phyloP scores from a whole-genome alignment of 805 yeast genomes.

The Ogataea degrootiae region DNA sequence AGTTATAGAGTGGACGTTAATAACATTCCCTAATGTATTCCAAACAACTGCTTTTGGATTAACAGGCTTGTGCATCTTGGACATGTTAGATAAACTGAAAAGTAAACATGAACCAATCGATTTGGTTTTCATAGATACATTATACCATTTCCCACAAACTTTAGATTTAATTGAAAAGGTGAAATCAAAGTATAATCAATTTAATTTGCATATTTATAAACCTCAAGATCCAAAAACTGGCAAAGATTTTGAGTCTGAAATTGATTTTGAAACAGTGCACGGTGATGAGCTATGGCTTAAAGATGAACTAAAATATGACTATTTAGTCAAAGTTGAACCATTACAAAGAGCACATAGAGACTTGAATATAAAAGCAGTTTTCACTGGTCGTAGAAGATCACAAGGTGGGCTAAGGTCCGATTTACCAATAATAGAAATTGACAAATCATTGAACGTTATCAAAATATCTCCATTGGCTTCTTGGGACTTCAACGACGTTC shows the following conservation, averaged over 20 bases:
- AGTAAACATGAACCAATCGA: slow-evolving; percentile 44
- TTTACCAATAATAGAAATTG: slow-evolving; percentile 73
- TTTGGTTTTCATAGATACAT: slow-evolving; percentile 80
- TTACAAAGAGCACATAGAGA: slow-evolving; percentile 77
- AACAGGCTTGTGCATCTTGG: slow-evolving; percentile 84
- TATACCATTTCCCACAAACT: slow-evolving; percentile 95
- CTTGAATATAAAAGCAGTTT: slow-evolving; percentile 71
- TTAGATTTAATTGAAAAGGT: slow-evolving; percentile 63
- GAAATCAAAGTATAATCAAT: slow-evolving; percentile 48
- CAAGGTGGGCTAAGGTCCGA: slow-evolving; percentile 83
- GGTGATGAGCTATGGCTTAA: slow-evolving; percentile 83
- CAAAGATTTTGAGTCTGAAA: slow-evolving; percentile 44
- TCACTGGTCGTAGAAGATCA: slow-evolving; percentile 85
- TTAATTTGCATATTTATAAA: slow-evolving; percentile 56
- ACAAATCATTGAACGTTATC: slow-evolving; percentile 60
- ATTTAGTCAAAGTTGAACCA: slow-evolving; percentile 88
- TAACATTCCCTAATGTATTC: slow-evolving; percentile 75
- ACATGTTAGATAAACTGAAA: slow-evolving; percentile 61
- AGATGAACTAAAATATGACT: slow-evolving; percentile 80
- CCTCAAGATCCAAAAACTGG: slow-evolving; percentile 35
- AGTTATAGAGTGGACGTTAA: slow-evolving; percentile 73
- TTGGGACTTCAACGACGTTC: slow-evolving; percentile 76
- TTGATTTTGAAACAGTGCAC: slow-evolving; percentile 59
- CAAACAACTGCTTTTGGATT: slow-evolving; percentile 96
- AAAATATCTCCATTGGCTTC: slow-evolving; percentile 86